Conservation (phyloP, 2,329 filamentous ascomycete genomes). For the Keithomyces neogunnii region DNA sequence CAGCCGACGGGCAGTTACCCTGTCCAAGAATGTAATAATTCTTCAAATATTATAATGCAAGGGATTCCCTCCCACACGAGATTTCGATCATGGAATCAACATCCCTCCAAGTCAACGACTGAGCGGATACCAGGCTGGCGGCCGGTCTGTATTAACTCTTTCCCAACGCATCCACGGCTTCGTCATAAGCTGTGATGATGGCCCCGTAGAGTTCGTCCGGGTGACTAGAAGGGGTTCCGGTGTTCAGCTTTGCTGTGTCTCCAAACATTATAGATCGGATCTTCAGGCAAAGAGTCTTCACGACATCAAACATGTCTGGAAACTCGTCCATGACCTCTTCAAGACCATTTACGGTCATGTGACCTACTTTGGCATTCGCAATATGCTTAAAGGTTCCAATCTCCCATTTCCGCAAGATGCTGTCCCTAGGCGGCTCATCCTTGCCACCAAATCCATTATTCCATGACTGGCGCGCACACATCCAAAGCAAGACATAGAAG, state of each 20-base stretch:
- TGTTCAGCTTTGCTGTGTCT: not conserved
- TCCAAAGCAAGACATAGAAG: slow-evolving; percentile 2
- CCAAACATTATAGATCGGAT: slow-evolving; percentile 1
- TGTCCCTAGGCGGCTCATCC: not conserved
- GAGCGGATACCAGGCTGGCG: not conserved
- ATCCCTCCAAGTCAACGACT: not conserved
- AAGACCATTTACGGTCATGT: slow-evolving; percentile 9
- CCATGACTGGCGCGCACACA: slow-evolving; percentile 9
- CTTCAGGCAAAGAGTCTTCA: slow-evolving; percentile 12
- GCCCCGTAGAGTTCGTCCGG: not conserved
- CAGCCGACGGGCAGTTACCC: too few species aligned
- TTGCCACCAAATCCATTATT: slow-evolving; percentile 1
- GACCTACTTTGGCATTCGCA: slow-evolving; percentile 4
- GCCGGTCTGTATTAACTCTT: not conserved
- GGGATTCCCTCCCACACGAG: too few species aligned
- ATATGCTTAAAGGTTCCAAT: slow-evolving; percentile 7
- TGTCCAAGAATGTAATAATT: too few species aligned
- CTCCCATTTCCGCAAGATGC: slow-evolving; percentile 7
- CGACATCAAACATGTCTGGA: slow-evolving; percentile 8
- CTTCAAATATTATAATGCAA: too few species aligned
- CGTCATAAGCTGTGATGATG: not conserved
- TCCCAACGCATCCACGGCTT: not conserved
- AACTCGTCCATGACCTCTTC: slow-evolving; percentile 10
- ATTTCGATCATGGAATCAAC: too few species aligned
- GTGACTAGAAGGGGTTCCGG: not conserved